Base-by-base conservation (phyloP, 2,329 filamentous ascomycete species). In the Monilinia fructigena region DNA sequence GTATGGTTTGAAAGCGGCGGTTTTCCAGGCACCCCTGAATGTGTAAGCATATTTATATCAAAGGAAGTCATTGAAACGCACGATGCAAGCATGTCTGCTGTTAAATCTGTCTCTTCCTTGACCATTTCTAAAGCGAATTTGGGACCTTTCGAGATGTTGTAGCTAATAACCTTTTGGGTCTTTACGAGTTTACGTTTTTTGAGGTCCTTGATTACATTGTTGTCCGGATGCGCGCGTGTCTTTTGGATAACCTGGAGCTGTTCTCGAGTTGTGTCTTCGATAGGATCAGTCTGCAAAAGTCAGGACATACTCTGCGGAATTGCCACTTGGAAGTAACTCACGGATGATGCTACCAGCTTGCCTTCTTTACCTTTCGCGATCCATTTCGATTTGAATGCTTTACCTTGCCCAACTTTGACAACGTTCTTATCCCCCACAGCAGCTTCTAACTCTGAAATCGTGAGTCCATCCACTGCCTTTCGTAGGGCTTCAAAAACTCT, bases 101-200 rank as follows among this genome's bases (percentile, higher is more conserved):
- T 98, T 75, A 99, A 82, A 77, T 99, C 95, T 54, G 95, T 97
- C 79, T 96, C 92, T 81, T 98, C 93, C 79, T 96, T 92, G 55
- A 90, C 84, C 71, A 98, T 91, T 79, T 97, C 90, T 59, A 90
- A 86, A 54, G 93, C 91, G 77, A 93, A 99, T 78, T 96, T 96
- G 68, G 88, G 80, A 0, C 93, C 95, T 82, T 97, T 97, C 68
- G 82, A 82, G 68, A 96, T 87, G 72, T 86, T 90, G 84, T 95
- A 99, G 77, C 82, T 88, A 74, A 96, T 90, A 67, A 91, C 86
- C 82, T 97, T 98, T 73, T 92, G 87, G 75, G 92, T 82, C 71
- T 85, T 89, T 70, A 97, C 83, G 60, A 99, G 85, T 81, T 97
- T 98, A 76, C 94, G 88, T 84, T 97, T 97, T 81, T 89, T 93